Evolutionary conservation across 1,139 yeast genomes (phyloP), one percentile per base, ranked within the genome.

Genomic region (Geotrichum reessii): DNA sequence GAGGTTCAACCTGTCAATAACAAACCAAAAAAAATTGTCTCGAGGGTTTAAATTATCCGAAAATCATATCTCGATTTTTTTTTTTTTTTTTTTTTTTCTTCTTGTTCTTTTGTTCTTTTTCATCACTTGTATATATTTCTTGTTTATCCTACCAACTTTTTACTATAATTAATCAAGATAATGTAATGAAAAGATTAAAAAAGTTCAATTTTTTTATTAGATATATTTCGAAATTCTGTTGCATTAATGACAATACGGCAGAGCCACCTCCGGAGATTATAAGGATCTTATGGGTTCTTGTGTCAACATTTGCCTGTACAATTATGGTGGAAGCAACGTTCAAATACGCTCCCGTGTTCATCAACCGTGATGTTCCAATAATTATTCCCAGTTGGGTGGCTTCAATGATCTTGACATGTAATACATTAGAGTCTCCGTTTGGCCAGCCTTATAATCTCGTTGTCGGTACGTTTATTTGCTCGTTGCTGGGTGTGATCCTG

Each of bases 361-460:
- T 73, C 7, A 55, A 63, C 19, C 76, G 77, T 64, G 77, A 75
- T 59, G 81, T 83, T 0, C 86, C 87, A 0, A 69, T 76, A n/a
- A 73, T 85, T 6, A 75, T 85, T 42, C 89, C 90, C 1, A 76
- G 81, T 63, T 67, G 71, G 69, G 88, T 87, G 12, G 91, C 91
- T 0, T 74, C 85, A 1, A 86, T 88, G 1, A 80, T 85, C 46
- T 73, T 85, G 25, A 75, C 84, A 53, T 85, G 81, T 71, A 85
- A 85, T 66, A 80, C 83, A 0, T 73, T 75, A 12, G 77, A 70
- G 48, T 81, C 81, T 0, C 90, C 91, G 0, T 72, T 85, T 54
- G 84, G 88, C 0, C 91, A 85, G 71, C 91, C 91, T 0, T 71
- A 89, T 57, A 82, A 80, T 66, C 73, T 85, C 0, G 60, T 84